phyloP scores from a whole-genome alignment of 306 rosid genomes.

The Vigna nakashimae region DNA sequence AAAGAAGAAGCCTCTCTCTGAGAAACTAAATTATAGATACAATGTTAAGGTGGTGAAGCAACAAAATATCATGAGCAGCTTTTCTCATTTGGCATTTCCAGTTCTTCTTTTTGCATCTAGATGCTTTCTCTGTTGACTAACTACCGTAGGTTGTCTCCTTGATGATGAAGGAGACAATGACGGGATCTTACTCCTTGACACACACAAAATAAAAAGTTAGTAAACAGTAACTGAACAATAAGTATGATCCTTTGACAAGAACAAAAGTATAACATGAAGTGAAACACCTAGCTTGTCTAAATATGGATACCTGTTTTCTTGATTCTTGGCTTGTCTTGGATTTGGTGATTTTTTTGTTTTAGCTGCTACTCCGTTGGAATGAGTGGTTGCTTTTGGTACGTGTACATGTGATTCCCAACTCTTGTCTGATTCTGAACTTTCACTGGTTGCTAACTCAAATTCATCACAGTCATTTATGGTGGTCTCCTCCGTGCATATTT shows the following conservation, averaged over 20 bases:
- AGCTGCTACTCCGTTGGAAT: conserved; percentile 54
- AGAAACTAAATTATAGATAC: conserved; percentile 45
- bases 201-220: conserved; percentile 31
- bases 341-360: conserved; percentile 56
- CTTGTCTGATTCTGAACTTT: conserved; percentile 75
- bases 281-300: background rate
- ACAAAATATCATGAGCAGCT: conserved; percentile 29
- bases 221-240: background rate
- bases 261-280: conserved; percentile 28
- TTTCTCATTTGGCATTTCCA: conserved; percentile 61
- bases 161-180: conserved; percentile 68
- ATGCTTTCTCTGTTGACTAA: conserved; percentile 59
- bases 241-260: conserved; percentile 16
- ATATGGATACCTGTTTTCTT: conserved; percentile 71
- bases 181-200: conserved; percentile 67
- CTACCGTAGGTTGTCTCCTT: conserved; percentile 56
- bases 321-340: conserved; percentile 50
- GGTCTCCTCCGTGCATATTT: conserved; percentile 49
- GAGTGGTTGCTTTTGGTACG: conserved; percentile 45
- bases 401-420: conserved; percentile 62
- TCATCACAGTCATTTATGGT: conserved; percentile 71
- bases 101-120: conserved; percentile 67
- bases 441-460: conserved; percentile 75
- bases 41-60: conserved; percentile 28
- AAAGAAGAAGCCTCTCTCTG: conserved; percentile 30